Evolutionary conservation across 2,329 filamentous ascomycete species (phyloP).

Genomic region (Xylariales sp.): DNA sequence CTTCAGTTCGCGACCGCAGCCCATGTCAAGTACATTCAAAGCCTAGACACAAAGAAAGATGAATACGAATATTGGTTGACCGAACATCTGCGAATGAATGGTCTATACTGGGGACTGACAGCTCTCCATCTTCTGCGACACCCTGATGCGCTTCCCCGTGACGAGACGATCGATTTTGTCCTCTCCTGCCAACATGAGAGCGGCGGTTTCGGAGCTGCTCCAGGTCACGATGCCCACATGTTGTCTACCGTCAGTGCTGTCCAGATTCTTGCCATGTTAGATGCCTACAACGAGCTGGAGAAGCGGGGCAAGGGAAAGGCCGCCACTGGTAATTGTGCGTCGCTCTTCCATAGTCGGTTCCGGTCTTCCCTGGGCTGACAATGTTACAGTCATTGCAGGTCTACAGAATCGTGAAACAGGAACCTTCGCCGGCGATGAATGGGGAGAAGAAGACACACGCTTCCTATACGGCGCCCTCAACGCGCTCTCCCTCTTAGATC

Average conservation of each 20-base stretch:
- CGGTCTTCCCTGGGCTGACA: constrained; percentile 11
- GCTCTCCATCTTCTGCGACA: constrained; percentile 79
- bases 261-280: constrained; percentile 82
- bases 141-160: constrained; percentile 75
- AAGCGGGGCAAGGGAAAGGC: constrained; percentile 62
- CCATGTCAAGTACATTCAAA: constrained; percentile 91
- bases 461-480: constrained; percentile 91
- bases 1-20: constrained; percentile 45
- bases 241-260: constrained; percentile 93
- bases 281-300: constrained; percentile 82
- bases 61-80: constrained; percentile 98
- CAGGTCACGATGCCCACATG: constrained; percentile 93
- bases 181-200: constrained; percentile 85
- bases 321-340: constrained; percentile 75
- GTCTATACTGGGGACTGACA: constrained; percentile 93
- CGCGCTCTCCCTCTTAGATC: constrained; percentile 75
- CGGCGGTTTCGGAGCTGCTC: constrained; percentile 90
- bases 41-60: constrained; percentile 85
- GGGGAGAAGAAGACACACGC: constrained; percentile 92
- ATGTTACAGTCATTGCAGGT: constrained; percentile 62
- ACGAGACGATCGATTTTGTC: constrained; percentile 85
- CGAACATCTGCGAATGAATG: constrained; percentile 91
- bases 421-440: constrained; percentile 90
- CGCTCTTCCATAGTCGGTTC: no score
- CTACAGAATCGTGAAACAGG: constrained; percentile 79